Evolutionary conservation across 257 asterid genomes (phyloP), one percentile per base, ranked within the genome.

Genomic region (Rhazya stricta): DNA sequence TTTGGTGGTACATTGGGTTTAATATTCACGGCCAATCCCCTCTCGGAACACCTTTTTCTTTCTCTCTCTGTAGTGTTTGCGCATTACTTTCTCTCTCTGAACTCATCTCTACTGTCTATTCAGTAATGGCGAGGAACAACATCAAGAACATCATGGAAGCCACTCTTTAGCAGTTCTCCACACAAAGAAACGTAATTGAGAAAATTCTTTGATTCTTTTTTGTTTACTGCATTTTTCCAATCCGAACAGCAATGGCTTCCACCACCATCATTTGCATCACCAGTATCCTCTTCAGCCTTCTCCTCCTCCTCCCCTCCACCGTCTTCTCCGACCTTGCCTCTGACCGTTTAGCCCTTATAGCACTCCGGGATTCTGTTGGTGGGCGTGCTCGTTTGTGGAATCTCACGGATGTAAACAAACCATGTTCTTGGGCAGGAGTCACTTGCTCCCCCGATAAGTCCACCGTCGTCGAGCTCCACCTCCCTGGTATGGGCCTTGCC

Each of bases 401-500:
- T 66, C 75, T 88, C 41, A 79, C 96, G 16, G 88, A 80, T 77
- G 76, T 85, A n/a, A 86, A 86, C 23, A 86, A 46, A 29, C 75
- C 96, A 36, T 94, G 98, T 81, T 41, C 69, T 12, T 94, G 98
- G 97, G 61, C 88, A 0, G 98, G 98, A 8, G 91, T 94, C 6
- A 68, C 72, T 65, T 94, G 98, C 86, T 82, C 97, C 46, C 70
- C 87, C 15, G 85, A 79, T 42, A 76, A 76, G 54, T 76, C 93
- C 62, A 67, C 90, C 32, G 95, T 94, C 27, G 73, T 74, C 16
- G 97, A 85, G 84, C 90, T 94, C 42, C 97, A 81, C 63, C 83
- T 91, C 51, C 98, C 98, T n/a, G 98, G 92, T 7, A 89, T 85
- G 91, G 97, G 95, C 18, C 87, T 94, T 9, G 74, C 91, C 74